phyloP scores from a whole-genome alignment of 2,329 filamentous ascomycete species.

The Verticillium klebahnii region DNA sequence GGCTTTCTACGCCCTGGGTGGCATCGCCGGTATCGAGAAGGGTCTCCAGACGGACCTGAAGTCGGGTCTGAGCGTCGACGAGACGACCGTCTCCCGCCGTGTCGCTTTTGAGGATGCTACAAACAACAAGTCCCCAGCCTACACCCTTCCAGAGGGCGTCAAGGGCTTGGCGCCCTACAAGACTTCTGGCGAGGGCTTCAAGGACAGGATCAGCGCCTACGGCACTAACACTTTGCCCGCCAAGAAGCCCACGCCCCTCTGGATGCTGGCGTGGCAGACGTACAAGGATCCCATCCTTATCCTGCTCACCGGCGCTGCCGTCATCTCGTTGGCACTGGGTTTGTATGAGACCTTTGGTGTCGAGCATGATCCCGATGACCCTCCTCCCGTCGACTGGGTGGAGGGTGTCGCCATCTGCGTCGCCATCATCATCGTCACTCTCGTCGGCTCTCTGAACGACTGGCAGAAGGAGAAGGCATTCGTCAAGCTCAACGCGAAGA shows the following conservation, averaged over 20 bases:
- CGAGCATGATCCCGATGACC: slow-evolving; percentile 34
- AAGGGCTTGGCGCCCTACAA: not conserved
- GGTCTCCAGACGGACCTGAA: slow-evolving; percentile 61
- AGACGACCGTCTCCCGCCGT: slow-evolving; percentile 55
- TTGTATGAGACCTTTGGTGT: slow-evolving; percentile 60
- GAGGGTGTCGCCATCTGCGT: slow-evolving; percentile 64
- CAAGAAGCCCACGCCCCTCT: slow-evolving; percentile 58
- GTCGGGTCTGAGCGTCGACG: slow-evolving; percentile 65
- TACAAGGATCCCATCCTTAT: slow-evolving; percentile 68
- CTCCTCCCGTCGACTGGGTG: slow-evolving; percentile 55
- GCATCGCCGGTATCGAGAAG: slow-evolving; percentile 63
- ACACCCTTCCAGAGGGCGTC: not conserved
- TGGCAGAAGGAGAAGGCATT: slow-evolving; percentile 67
- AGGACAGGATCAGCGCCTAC: slow-evolving; percentile 54
- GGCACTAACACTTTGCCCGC: slow-evolving; percentile 57
- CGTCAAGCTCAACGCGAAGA: slow-evolving; percentile 55
- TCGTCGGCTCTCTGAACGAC: slow-evolving; percentile 60
- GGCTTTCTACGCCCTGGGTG: slow-evolving; percentile 68
- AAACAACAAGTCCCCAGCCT: slow-evolving; percentile 12
- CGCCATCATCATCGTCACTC: slow-evolving; percentile 59
- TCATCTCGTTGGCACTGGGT: slow-evolving; percentile 61
- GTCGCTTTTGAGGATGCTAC: slow-evolving; percentile 66
- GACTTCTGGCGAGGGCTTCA: slow-evolving; percentile 16
- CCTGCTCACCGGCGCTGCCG: slow-evolving; percentile 59
- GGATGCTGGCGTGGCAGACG: slow-evolving; percentile 60